Evolutionary conservation across 495 filamentous ascomycete species (phyloP).

Genomic region (Podospora pseudocomata): DNA sequence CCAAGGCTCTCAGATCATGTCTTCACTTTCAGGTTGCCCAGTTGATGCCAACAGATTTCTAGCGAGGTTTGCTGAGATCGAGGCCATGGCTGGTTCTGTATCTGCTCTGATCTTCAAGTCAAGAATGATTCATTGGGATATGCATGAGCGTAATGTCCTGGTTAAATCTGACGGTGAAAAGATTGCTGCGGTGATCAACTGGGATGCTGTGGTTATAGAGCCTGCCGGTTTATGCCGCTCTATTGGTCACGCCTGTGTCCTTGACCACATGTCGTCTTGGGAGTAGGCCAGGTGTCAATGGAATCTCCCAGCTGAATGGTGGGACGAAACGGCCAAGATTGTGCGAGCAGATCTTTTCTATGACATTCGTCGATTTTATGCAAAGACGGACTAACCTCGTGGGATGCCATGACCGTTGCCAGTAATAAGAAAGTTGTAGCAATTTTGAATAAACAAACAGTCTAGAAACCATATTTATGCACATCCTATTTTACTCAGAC

Average conservation of each 20-base stretch:
- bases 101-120: neutral
- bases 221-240: slow-evolving; percentile 6
- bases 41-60: neutral
- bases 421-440: too few relatives aligned
- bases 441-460: too few relatives aligned
- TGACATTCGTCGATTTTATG: neutral
- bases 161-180: neutral
- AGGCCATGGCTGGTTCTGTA: neutral
- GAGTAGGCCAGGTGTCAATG: neutral
- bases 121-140: slow-evolving; percentile 4
- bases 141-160: slow-evolving; percentile 8
- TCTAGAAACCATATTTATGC: too few relatives aligned
- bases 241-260: neutral
- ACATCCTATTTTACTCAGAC: too few relatives aligned
- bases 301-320: neutral
- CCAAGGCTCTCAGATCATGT: neutral
- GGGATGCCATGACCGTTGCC: too few relatives aligned
- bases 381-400: neutral
- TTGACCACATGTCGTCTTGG: neutral
- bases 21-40: neutral
- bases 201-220: slow-evolving; percentile 3
- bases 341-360: neutral
- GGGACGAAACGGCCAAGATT: neutral
- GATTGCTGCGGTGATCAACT: slow-evolving; percentile 8
- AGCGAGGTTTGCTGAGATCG: neutral